Base-by-base conservation (phyloP, 805 yeast species). In the Candida verbasci region DNA sequence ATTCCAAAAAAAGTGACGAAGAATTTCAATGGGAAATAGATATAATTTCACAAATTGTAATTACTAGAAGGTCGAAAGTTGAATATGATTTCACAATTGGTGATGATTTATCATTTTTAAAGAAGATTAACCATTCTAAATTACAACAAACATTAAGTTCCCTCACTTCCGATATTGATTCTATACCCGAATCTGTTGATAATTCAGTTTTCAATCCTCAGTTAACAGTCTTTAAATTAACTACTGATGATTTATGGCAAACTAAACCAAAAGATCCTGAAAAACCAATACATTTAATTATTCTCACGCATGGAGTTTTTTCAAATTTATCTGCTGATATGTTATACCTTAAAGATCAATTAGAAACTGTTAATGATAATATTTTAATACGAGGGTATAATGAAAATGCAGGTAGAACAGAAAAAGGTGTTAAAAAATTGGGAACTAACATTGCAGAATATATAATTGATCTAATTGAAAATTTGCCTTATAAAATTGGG, bases 311-410 rank as follows among this genome's bases (percentile, higher is more conserved):
- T 46, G 74, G 74, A 7, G 47, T 68, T 1, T 63, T 66, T 40
- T 62, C 70, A 15, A 68, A 68, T 45, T 45, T 65, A 26, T 60
- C 70, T 0, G 72, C 72, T 1, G 74, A 68, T 44, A 65, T 68
- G 72, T 49, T 68, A 21, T 66, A 60, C 31, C 25, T 68, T 15
- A 62, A 62, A 28, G 72, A 68, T 30, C 27, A 55, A 10, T 40
- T 68, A 12, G 61, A 55, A 31, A 27, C 40, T 11, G 47, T 55
- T 4, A 35, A 46, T 9, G 69, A 63, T n/a, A 65, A 66, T 42
- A 36, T 63, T 10, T 23, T 68, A 25, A 55, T 68, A 7, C 52
- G 60, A 31, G 74, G 74, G 6, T 68, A 43, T 41, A 41, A 45
- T 4, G 68, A 61, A 1, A 68, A 68, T 39, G 68, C 70, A 3